Base-by-base conservation (phyloP, 257 asterid genomes). In the Solanum paucissectum region DNA sequence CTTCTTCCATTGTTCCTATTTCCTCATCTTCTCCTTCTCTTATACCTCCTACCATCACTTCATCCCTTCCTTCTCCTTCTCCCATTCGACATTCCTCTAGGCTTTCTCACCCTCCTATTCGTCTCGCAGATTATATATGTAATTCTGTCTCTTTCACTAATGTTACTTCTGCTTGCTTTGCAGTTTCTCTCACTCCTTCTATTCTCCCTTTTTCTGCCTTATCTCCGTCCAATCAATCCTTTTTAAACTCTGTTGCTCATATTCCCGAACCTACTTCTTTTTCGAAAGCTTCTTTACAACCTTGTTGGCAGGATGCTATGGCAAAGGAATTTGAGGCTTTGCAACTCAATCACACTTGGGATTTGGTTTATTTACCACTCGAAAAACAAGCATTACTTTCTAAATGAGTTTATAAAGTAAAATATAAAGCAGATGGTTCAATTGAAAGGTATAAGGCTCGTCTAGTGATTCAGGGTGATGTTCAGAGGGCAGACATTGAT, bases 1-100 rank as follows among this genome's bases (percentile, higher is more conserved):
- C 3, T n/a, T 3, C 14, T n/a, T 9, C 6, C 14, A 2, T 1
- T 1, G 5, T 3, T 60, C 27, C 2, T 27, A 3, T 23, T 21
- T 23, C 6, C 23, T 7, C 5, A 0, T 7, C 29, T 60, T 21
- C 2, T 23, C 32, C 14, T 10, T 2, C 20, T 5, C 4, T 29
- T 29, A 29, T 29, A 29, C 29, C 4, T 62, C 13, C 29, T 60
- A 7, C 29, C 9, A 3, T 9, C 1, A 7, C 2, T 10, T 3
- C 32, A 0, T 6, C 7, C 1, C 6, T 8, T 60, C 29, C 13
- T 23, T n/a, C 9, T 9, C 2, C 5, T 9, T 6, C 14, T n/a
- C 32, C 32, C 6, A 4, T 13, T 46, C 16, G 71, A 21, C 27
- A 14, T 4, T 62, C 7, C 10, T 8, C 2, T 23, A 9, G 32